Base-by-base conservation (phyloP, 2,329 filamentous ascomycete genomes). In the Cryphonectria nitschkei region DNA sequence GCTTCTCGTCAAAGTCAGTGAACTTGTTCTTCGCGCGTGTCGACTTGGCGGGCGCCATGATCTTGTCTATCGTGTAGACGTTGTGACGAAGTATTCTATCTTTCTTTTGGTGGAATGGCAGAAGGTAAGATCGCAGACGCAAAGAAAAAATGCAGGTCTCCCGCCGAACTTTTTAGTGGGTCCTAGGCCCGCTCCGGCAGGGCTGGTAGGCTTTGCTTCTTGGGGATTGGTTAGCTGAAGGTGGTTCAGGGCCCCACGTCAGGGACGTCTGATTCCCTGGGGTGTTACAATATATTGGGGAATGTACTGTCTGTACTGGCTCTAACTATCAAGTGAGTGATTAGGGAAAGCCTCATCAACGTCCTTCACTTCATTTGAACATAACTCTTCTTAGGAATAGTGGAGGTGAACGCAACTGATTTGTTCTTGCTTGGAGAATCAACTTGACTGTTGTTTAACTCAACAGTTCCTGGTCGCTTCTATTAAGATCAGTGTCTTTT, bases 11-110 rank as follows among this genome's bases (percentile, higher is more conserved):
- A 58, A 88, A 82, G 67, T 91, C 88, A 70, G 88, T 85, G 74
- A 93, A 84, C 61, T 90, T 84, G 78, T 88, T 85, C 78, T 88
- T 85, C 62, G 88, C 86, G 62, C 87, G 84, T 68, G 87, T 84
- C 73, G 46, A 65, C 39, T 85, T 87, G 75, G 80, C 72, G 74
- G 83, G 85, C 39, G 81, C 83, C 84, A 90, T 90, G 73, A 75
- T 82, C 32, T 68, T 70, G 58, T 68, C 60, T 61, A 65, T 3
- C 65, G 68, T 54, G 37, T n/a, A n/a, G 46, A 50, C 19, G 9
- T n/a, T n/a, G 19, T 50, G 22, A 50, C 22, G 46, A 50, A 50
- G 46, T 56, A 14, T 29, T 56, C 6, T 56, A n/a, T 50, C 22
- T 50, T 56, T 29, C 26, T 56, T 32, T 32, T 3, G 26, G 26